Evolutionary conservation across 2,329 filamentous ascomycete genomes (phyloP), one percentile per base, ranked within the genome.

Genomic region (Colletotrichum somersetense): DNA sequence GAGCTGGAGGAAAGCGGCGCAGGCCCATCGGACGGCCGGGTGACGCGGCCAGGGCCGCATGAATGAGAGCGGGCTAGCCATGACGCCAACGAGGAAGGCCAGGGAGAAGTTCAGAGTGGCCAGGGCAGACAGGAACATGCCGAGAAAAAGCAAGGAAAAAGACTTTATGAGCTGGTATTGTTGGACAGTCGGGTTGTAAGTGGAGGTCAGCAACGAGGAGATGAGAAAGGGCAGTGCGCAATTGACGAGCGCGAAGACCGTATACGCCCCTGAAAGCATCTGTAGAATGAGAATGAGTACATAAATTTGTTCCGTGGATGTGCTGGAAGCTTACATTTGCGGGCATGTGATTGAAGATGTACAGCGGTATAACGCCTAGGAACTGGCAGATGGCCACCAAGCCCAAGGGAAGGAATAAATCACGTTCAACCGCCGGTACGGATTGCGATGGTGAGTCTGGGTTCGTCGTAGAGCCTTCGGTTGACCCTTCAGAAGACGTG

Each of bases 71-170:
- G 96, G 96, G 4, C 89, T 85, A 55, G 93, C 91, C 57, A 96
- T 84, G 2, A 98, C 84, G 48, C 96, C 96, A 62, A 98, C 86
- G 48, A 97, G 85, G 79, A 98, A 92, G 59, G 94, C 91, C 18
- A 98, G 91, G 3, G 93, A 95, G 86, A 99, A 99, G 83, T 99
- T 99, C 63, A 99, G 89, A 0, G 96, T 99, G 2, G 96, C 96
- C 16, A 99, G 91, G 0, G 95, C 92, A 16, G 95, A 95, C 75
- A 99, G 90, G 77, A 94, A 95, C 85, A 98, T 93, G 77, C 96
- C 96, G 0, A 98, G 89, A 12, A 97, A 86, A 16, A 99, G 90
- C n/a, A 98, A 89, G 7, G 95, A 97, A 84, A 98, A 95, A 70
- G 92, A 96, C 80, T 97, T 95, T 75, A 95, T 91, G 63, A 98